Conservation (phyloP, 495 filamentous ascomycete genomes). For the Hypoxylon rickii region DNA sequence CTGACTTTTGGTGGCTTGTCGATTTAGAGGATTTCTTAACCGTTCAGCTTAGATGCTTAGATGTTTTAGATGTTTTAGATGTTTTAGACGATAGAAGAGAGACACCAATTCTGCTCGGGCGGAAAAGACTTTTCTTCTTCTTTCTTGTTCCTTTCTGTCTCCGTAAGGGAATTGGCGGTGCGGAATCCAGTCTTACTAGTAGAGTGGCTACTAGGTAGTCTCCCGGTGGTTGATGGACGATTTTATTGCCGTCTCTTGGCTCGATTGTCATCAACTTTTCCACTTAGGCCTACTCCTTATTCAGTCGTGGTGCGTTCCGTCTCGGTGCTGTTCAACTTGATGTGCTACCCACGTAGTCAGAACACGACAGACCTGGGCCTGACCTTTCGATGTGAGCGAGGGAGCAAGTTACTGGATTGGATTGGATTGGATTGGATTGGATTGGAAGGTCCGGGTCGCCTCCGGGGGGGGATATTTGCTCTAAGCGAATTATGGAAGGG, state of each 20-base stretch:
- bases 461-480: conserved; percentile 7
- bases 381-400: conserved; percentile 17
- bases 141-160: conserved; percentile 5
- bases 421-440: too few species aligned
- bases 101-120: conserved; percentile 18
- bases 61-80: background rate
- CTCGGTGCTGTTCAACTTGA: conserved; percentile 23
- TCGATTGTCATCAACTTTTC: conserved; percentile 19
- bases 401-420: too few species aligned
- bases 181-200: conserved; percentile 32
- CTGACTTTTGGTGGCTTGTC: conserved; percentile 20
- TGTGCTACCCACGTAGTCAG: conserved; percentile 27
- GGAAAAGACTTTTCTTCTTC: conserved; percentile 29
- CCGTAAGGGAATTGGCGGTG: conserved; percentile 25
- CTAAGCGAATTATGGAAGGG: conserved; percentile 22
- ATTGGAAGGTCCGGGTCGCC: conserved; percentile 14
- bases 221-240: conserved; percentile 21
- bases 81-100: conserved; percentile 28
- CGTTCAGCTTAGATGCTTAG: background rate
- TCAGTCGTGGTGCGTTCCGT: conserved; percentile 25
- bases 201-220: conserved; percentile 30
- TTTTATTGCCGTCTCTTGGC: conserved; percentile 16
- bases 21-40: conserved; percentile 24
- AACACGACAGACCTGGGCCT: conserved; percentile 28
- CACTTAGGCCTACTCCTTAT: conserved; percentile 23